Base-by-base conservation (phyloP, 1,284 basidiomycete species). In the Rhodotorula glutinis region DNA sequence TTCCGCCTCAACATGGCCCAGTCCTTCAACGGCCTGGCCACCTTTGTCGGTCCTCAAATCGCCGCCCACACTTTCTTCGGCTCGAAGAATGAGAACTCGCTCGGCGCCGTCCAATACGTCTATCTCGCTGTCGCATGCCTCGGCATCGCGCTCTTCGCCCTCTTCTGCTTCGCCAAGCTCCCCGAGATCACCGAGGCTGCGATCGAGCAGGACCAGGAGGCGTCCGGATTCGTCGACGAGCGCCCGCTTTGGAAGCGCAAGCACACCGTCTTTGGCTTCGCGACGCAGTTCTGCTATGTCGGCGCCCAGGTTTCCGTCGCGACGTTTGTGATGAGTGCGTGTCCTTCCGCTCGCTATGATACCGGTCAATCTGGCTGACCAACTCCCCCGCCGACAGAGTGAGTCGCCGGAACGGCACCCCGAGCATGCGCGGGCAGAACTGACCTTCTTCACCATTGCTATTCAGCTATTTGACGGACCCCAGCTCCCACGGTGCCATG, bases 1-100 rank as follows among this genome's bases (percentile, higher is more conserved):
- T 86, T 88, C 76, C 84, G 89, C 53, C 82, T 92, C 46, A 89
- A 90, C 76, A 88, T 91, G 76, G 88, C 87, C 60, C 90, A 91
- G 79, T 87, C 87, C 2, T 33, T 21, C 30, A 25, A 91, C 77
- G 89, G 90, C 54, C 81, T 91, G 46, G 89, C 88, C 0, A 85
- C 86, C 1, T 89, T 91, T 75, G 82, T 87, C 29, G 90, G 90
- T 0, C 89, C 90, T 30, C 83, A 91, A 73, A 91, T 91, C 74
- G 89, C 88, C 29, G 86, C 86, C 23, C 30, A 63, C 30, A 63
- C 62, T 11, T 63, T 63, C 59, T 38, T 57, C 10, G 57, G 63
- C 21, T 88, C 30, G 0, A 9, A 84, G 3, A 82, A 79, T 61
- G 86, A 89, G 30, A n/a, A 46, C 9, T 52, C 53, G 41, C 56